phyloP scores from a whole-genome alignment of 2,329 filamentous ascomycete species.

The Fusarium sp. region DNA sequence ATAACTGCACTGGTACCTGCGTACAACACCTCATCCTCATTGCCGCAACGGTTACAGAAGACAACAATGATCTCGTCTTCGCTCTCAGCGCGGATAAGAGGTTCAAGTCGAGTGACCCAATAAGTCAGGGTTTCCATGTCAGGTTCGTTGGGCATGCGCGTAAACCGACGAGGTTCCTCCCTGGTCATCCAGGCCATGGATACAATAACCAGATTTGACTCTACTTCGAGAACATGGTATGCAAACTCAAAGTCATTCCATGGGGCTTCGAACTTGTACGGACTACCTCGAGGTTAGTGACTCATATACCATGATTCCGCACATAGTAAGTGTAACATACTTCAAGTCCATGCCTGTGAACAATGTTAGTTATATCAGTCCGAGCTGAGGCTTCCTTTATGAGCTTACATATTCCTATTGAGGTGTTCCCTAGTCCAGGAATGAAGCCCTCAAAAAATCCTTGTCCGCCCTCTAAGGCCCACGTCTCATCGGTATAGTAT shows the following conservation, averaged over 20 bases:
- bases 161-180: slow-evolving; percentile 62
- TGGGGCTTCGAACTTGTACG: slow-evolving; percentile 43
- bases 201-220: slow-evolving; percentile 73
- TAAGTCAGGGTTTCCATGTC: slow-evolving; percentile 81
- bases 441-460: no score
- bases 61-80: slow-evolving; percentile 70
- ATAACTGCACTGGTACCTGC: slow-evolving; percentile 80
- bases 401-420: slow-evolving; percentile 67
- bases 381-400: no score
- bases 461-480: slow-evolving; percentile 52
- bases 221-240: slow-evolving; percentile 66
- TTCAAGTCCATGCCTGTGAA: no score
- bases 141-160: slow-evolving; percentile 64
- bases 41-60: slow-evolving; percentile 77
- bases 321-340: no score
- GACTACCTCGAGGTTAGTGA: no score
- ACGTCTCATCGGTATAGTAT: slow-evolving; percentile 71
- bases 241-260: slow-evolving; percentile 60
- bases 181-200: slow-evolving; percentile 83
- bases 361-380: no score
- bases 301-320: no score
- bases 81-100: slow-evolving; percentile 60
- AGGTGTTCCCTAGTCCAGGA: slow-evolving; percentile 61
- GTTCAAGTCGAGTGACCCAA: slow-evolving; percentile 79
- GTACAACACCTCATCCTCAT: slow-evolving; percentile 74